phyloP scores from a whole-genome alignment of 352 stramenopile genomes.

The Thraustochytrium sp. region DNA sequence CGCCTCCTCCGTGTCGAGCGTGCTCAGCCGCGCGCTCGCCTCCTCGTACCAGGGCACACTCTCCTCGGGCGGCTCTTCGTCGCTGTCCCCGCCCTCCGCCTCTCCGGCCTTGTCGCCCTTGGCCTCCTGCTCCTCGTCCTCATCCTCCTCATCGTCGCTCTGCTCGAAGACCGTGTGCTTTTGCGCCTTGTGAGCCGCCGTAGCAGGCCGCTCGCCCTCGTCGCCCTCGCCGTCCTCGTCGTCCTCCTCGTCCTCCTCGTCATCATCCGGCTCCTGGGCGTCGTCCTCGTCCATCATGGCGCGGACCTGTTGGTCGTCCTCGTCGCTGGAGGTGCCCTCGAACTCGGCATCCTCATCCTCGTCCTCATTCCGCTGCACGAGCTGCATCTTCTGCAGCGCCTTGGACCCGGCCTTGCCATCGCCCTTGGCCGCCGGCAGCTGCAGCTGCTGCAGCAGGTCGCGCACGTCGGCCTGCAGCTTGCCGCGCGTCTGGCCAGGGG shows the following conservation, averaged over 20 bases:
- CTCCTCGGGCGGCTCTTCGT: not conserved
- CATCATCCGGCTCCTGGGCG: not conserved
- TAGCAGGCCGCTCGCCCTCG: no score
- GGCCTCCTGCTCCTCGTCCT: conserved; percentile 14
- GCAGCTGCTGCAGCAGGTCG: not conserved
- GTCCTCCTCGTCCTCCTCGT: not conserved
- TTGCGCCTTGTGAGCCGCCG: not conserved
- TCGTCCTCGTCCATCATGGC: not conserved
- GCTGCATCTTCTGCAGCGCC: not conserved
- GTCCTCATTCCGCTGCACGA: not conserved
- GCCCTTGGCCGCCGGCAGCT: not conserved
- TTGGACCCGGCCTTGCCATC: not conserved
- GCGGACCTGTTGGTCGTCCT: not conserved
- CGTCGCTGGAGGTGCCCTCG: not conserved
- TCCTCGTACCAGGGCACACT: not conserved
- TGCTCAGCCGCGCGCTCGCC: not conserved
- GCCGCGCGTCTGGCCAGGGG: not conserved
- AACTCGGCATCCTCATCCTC: conserved; percentile 1
- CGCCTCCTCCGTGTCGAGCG: not conserved
- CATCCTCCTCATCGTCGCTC: not conserved
- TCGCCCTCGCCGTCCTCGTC: not conserved
- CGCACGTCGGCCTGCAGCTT: not conserved
- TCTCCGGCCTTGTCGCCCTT: not conserved
- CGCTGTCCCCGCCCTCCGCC: not conserved
- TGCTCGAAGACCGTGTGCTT: not conserved